Conservation (phyloP, 2,329 filamentous ascomycete genomes). For the Sarocladium brachiariae region DNA sequence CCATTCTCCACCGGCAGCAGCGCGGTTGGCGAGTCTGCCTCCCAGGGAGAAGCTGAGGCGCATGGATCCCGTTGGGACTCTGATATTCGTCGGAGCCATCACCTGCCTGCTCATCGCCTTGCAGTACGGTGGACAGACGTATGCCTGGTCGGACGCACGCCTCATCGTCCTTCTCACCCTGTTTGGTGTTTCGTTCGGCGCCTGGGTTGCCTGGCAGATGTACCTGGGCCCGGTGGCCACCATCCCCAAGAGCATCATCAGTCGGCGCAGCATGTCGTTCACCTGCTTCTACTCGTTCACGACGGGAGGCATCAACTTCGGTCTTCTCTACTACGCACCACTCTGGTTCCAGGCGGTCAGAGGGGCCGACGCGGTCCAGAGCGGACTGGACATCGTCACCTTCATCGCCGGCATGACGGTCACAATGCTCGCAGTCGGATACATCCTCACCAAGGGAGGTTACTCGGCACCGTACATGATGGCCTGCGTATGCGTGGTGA, state of each 20-base stretch:
- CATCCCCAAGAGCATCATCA: slow-evolving; percentile 58
- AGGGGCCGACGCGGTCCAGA: slow-evolving; percentile 25
- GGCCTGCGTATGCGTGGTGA: slow-evolving; percentile 7
- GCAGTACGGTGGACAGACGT: slow-evolving; percentile 31
- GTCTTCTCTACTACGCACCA: slow-evolving; percentile 31
- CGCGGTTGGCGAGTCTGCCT: slow-evolving; percentile 14
- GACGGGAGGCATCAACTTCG: slow-evolving; percentile 36
- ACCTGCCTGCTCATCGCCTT: slow-evolving; percentile 37
- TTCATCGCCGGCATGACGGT: slow-evolving; percentile 1
- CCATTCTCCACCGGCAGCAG: slow-evolving; percentile 26
- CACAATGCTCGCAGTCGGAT: not conserved
- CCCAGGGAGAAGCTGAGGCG: slow-evolving; percentile 32
- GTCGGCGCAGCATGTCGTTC: slow-evolving; percentile 63
- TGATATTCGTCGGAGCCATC: slow-evolving; percentile 17
- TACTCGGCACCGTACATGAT: slow-evolving; percentile 16
- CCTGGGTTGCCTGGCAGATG: slow-evolving; percentile 29
- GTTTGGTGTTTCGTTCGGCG: slow-evolving; percentile 28
- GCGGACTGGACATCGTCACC: slow-evolving; percentile 13
- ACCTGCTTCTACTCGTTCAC: too few relatives aligned
- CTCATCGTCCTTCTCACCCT: slow-evolving; percentile 26
- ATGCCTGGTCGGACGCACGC: slow-evolving; percentile 19
- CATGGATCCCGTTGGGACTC: slow-evolving; percentile 25
- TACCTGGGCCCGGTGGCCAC: slow-evolving; percentile 27
- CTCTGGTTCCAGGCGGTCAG: slow-evolving; percentile 42
- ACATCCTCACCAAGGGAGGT: slow-evolving; percentile 9